Conservation (phyloP, 306 rosid species). For the Elaeagnus macrophylla region DNA sequence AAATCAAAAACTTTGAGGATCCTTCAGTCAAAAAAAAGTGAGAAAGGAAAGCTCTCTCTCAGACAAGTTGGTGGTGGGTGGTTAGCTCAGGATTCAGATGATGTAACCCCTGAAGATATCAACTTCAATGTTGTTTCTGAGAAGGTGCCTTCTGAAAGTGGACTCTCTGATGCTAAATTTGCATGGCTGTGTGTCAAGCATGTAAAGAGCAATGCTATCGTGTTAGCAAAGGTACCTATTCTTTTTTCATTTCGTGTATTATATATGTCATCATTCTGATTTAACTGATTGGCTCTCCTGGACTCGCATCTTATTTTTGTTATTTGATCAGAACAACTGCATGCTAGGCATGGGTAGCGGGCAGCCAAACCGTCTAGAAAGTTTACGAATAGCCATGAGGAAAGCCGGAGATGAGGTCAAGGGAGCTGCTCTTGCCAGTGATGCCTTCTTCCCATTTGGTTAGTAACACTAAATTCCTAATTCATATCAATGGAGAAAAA, state of each 20-base stretch:
- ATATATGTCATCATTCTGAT: background rate
- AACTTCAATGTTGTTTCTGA: constrained; percentile 49
- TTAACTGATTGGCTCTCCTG: background rate
- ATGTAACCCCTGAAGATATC: constrained; percentile 60
- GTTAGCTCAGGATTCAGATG: constrained; percentile 90
- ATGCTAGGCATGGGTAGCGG: constrained; percentile 99
- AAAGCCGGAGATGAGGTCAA: constrained; percentile 85
- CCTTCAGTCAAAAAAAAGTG: constrained; percentile 65
- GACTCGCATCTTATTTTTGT: constrained; percentile 13
- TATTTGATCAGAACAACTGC: constrained; percentile 54
- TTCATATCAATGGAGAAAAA: no score
- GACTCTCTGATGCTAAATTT: constrained; percentile 65
- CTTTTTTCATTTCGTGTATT: background rate
- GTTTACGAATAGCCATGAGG: constrained; percentile 71
- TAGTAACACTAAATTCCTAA: constrained; percentile 1
- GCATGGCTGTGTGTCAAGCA: constrained; percentile 92
- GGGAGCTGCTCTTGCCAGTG: constrained; percentile 95
- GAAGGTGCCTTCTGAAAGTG: constrained; percentile 50
- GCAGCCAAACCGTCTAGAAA: constrained; percentile 84
- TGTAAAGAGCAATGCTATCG: constrained; percentile 92
- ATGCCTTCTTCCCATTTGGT: constrained; percentile 98
- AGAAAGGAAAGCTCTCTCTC: constrained; percentile 80
- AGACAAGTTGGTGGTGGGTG: constrained; percentile 96
- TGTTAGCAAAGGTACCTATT: constrained; percentile 61
- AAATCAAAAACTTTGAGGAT: constrained; percentile 83